Percentiles rank a stretch among this genome's conserved stretches.
phyloP scores from a whole-genome alignment of 768 basidiomycete genomes.

The Collybiopsis luxurians region DNA sequence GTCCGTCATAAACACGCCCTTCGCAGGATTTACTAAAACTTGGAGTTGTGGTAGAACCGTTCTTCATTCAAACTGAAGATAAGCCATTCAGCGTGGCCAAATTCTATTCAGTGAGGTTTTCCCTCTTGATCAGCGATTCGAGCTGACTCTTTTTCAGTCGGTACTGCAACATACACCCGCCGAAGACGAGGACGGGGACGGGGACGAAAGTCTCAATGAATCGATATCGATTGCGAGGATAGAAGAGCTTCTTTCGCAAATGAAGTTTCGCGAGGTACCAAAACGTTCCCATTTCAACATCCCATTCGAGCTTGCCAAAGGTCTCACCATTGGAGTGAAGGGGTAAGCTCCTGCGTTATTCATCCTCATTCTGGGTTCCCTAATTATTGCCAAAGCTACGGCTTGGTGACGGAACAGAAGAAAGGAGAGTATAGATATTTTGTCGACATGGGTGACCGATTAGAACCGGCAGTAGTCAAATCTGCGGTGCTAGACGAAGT shows the following conservation, averaged over 20 bases:
- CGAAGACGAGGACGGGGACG: conserved; percentile 40
- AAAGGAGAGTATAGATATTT: conserved; percentile 84
- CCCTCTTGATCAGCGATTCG: neutral
- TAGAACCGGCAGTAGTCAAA: conserved; percentile 70
- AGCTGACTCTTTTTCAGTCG: conserved; percentile 37
- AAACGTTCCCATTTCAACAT: conserved; percentile 83
- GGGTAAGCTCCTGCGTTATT: conserved; percentile 56
- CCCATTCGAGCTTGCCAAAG: conserved; percentile 75
- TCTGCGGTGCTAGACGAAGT: conserved; percentile 82
- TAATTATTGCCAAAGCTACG: conserved; percentile 55
- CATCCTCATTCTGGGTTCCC: neutral
- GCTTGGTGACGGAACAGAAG: conserved; percentile 83
- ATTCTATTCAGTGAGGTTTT: conserved; percentile 70
- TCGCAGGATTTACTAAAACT: conserved; percentile 79
- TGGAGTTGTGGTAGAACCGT: conserved; percentile 80
- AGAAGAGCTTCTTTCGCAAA: conserved; percentile 74
- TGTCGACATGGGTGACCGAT: conserved; percentile 69
- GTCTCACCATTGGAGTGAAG: conserved; percentile 76
- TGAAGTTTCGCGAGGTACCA: conserved; percentile 78
- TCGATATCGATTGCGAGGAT: conserved; percentile 77
- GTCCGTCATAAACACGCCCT: conserved; percentile 1
- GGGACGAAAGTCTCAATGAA: conserved; percentile 50
- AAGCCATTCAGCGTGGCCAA: conserved; percentile 68
- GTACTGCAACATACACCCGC: conserved; percentile 53
- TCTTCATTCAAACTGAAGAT: conserved; percentile 75